Base-by-base conservation (phyloP, 768 basidiomycete species). In the Collybiopsis confluens region DNA sequence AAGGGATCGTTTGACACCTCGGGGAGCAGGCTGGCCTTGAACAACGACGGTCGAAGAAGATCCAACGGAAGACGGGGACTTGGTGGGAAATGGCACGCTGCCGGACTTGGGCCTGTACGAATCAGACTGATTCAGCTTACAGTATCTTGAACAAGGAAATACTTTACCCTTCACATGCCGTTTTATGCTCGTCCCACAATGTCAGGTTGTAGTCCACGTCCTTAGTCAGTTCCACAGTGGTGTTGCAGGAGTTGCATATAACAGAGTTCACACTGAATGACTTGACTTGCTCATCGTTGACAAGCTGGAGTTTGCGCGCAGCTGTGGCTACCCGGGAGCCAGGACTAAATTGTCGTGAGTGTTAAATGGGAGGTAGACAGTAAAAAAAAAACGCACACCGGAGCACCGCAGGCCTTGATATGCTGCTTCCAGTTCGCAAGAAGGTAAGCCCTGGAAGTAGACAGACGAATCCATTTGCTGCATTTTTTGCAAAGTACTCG, bases 121-220 rank as follows among this genome's bases (percentile, higher is more conserved):
- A 7, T 42, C 5, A 5, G 6, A 42, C 8, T 42, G 13, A 40
- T 23, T 37, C 24, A 50, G 48, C 37, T 50, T 18, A 46, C 18
- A 26, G 24, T 21, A 24, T 37, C 28, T 20, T 15, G 36, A 48
- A 23, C 21, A 45, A 35, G 37, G 37, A 18, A 30, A 46, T 18
- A 46, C 40, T 28, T 30, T 57, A 60, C 50, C 57, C 62, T 41
- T 13, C 64, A 52, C 86, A 87, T 8, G 56, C 64, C 9, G 60
- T 55, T 64, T 88, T 88, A 61, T 90, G 87, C 38, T 74, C 75
- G 41, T 78, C 73, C 87, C 87, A 90, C 46, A 66, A 75, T 13
- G 74, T 70, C 45, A 86, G 64, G 56, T 82, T 79, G 57, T 82
- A 88, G 20, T 86, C 81, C n/a, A 69, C 68, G 26, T 76, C 75